Percentiles rank a stretch among this genome's conserved stretches.
These are phyloP conservation scores for Cicer chorassanicum DNA, from an alignment of 306 rosid genomes.

Conservation along the genomic window DNA sequence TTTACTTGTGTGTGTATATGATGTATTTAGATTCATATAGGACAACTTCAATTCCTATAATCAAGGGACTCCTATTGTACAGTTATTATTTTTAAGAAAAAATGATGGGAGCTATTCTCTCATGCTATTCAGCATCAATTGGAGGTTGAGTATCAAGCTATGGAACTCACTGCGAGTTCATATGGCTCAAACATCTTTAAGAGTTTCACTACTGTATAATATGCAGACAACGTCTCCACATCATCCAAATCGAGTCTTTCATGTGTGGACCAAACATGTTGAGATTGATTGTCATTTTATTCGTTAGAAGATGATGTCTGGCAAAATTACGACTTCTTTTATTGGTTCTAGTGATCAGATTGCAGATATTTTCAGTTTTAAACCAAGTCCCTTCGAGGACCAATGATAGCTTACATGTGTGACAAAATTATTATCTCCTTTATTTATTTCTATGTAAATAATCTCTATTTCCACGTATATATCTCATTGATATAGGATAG, in stretches of 20 bases:
- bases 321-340: not conserved
- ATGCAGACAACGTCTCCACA: too few relatives aligned
- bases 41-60: not conserved
- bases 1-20: not conserved
- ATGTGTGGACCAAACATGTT: not conserved
- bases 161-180: not conserved
- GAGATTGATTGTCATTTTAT: not conserved
- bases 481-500: too few relatives aligned
- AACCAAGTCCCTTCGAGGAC: too few relatives aligned
- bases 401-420: too few relatives aligned
- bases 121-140: not conserved
- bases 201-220: not conserved
- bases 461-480: too few relatives aligned
- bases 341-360: not conserved
- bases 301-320: not conserved
- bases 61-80: too few relatives aligned
- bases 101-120: not conserved
- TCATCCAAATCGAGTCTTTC: not conserved
- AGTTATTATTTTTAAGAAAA: not conserved
- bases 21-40: not conserved
- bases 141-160: not conserved
- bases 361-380: not conserved
- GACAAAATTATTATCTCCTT: too few relatives aligned
- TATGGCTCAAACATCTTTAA: slow-evolving; percentile 1
- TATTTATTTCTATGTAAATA: too few relatives aligned